These are phyloP conservation scores for Aureobasidium sp. DNA, from an alignment of 2,329 filamentous ascomycete species.

Conservation along the genomic window DNA sequence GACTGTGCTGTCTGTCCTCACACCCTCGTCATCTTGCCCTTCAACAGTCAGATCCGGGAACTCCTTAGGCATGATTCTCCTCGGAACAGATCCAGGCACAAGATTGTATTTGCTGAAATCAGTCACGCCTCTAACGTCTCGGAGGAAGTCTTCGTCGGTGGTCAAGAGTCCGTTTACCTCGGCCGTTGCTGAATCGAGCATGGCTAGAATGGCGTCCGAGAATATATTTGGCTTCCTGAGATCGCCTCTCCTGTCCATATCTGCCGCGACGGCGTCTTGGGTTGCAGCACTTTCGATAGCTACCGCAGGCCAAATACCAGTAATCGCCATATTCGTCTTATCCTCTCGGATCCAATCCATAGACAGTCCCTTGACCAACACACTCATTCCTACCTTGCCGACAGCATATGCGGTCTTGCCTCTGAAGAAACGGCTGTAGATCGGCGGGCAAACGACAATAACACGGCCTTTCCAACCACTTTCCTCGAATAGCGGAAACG, in stretches of 20 bases:
- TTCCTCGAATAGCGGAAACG: conserved; percentile 54
- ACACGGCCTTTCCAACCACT: conserved; percentile 49
- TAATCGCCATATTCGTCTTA: conserved; percentile 61
- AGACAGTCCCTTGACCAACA: conserved; percentile 69
- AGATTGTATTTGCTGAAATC: conserved; percentile 69
- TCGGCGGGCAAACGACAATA: conserved; percentile 73
- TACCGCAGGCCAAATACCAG: conserved; percentile 73
- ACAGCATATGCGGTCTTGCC: conserved; percentile 80
- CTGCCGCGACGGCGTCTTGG: conserved; percentile 34
- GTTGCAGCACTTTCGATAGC: conserved; percentile 71
- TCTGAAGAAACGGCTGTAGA: conserved; percentile 76
- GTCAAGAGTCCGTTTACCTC: conserved; percentile 63
- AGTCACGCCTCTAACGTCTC: conserved; percentile 50
- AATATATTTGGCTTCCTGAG: conserved; percentile 52
- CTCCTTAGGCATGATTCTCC: conserved; percentile 67
- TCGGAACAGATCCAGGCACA: conserved; percentile 52
- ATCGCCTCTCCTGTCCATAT: conserved; percentile 18
- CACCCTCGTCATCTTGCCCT: conserved; percentile 75
- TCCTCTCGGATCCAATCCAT: conserved; percentile 70
- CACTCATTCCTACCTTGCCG: conserved; percentile 72
- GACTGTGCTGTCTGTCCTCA: conserved; percentile 55
- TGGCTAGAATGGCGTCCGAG: conserved; percentile 67
- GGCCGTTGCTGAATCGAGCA: conserved; percentile 51
- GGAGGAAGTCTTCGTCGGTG: conserved; percentile 74
- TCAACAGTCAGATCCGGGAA: conserved; percentile 63